A percentile compares a stretch with the other conserved stretches of the same genome.
Evolutionary conservation across 345 rosid species (phyloP).

Genomic region (Hibiscus tridactylites): DNA sequence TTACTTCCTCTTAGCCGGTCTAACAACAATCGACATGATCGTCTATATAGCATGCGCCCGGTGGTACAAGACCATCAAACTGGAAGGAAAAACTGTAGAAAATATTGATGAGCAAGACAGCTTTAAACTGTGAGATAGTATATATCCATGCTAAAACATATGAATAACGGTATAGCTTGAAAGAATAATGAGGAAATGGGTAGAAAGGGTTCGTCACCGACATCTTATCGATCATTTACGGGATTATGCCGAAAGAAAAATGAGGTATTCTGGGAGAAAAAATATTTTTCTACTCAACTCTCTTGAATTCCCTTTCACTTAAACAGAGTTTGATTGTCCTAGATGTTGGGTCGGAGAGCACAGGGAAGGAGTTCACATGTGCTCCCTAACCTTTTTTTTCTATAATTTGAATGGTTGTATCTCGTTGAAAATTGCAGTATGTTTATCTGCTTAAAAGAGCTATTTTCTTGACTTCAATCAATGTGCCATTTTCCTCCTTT

Average conservation of each 20-base stretch:
- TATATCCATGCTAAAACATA: not conserved
- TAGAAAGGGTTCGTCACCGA: conserved; percentile 3
- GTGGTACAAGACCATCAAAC: conserved; percentile 75
- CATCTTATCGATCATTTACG: not conserved
- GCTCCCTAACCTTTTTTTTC: not conserved
- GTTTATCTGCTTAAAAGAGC: conserved; percentile 3
- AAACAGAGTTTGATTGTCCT: conserved; percentile 2
- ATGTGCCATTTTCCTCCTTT: not conserved
- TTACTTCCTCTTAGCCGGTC: conserved; percentile 77
- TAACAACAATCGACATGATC: conserved; percentile 56
- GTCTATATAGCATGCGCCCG: conserved; percentile 67
- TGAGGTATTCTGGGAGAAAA: not conserved
- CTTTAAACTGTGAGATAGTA: conserved; percentile 35
- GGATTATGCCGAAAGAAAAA: not conserved
- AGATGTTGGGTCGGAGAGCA: conserved; percentile 7
- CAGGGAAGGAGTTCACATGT: conserved; percentile 1
- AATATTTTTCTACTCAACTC: conserved; percentile 1
- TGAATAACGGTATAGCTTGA: conserved; percentile 21
- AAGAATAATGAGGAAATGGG: conserved; percentile 5
- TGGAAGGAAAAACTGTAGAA: conserved; percentile 45
- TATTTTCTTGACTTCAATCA: not conserved
- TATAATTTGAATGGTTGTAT: not conserved
- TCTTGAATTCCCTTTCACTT: not conserved
- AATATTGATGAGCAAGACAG: conserved; percentile 20
- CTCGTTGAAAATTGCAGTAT: conserved; percentile 4